phyloP scores from a whole-genome alignment of 2,329 filamentous ascomycete species.

The Botrytis hyacinthi region DNA sequence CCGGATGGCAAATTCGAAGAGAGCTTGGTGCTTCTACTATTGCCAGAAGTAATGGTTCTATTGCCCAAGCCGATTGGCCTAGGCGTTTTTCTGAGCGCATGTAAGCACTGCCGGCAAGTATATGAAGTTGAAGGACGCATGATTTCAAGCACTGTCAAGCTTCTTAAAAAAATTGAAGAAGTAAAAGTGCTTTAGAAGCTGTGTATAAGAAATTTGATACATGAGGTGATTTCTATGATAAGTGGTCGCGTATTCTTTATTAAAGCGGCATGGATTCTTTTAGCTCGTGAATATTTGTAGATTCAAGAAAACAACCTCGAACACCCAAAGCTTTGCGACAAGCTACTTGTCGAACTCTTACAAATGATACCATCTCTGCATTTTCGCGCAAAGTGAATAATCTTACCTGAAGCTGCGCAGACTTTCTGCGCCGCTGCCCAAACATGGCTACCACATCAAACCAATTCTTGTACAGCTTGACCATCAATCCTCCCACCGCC shows the following conservation, averaged over 20 bases:
- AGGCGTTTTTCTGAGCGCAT: conserved; percentile 31
- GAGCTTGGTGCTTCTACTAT: conserved; percentile 25
- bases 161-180: background rate
- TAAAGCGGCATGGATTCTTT: conserved; percentile 21
- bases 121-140: conserved; percentile 35
- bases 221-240: conserved; percentile 19
- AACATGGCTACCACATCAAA: conserved; percentile 94
- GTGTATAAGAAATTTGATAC: conserved; percentile 11
- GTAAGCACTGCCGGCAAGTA: conserved; percentile 38
- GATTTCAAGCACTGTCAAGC: background rate
- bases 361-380: conserved; percentile 26
- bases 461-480: conserved; percentile 98
- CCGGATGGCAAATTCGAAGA: conserved; percentile 23
- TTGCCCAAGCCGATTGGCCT: conserved; percentile 24
- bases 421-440: conserved; percentile 33
- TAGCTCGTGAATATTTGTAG: conserved; percentile 19
- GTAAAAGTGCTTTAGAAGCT: background rate
- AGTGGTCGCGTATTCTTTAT: conserved; percentile 19
- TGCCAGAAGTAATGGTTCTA: conserved; percentile 32
- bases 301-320: conserved; percentile 12
- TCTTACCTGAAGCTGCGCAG: conserved; percentile 31
- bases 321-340: conserved; percentile 24
- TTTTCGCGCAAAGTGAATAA: conserved; percentile 8
- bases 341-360: conserved; percentile 29
- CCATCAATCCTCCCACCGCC: conserved; percentile 86